Evolutionary conservation across 1,139 yeast species (phyloP).

Genomic region (Geotrichum reessii): DNA sequence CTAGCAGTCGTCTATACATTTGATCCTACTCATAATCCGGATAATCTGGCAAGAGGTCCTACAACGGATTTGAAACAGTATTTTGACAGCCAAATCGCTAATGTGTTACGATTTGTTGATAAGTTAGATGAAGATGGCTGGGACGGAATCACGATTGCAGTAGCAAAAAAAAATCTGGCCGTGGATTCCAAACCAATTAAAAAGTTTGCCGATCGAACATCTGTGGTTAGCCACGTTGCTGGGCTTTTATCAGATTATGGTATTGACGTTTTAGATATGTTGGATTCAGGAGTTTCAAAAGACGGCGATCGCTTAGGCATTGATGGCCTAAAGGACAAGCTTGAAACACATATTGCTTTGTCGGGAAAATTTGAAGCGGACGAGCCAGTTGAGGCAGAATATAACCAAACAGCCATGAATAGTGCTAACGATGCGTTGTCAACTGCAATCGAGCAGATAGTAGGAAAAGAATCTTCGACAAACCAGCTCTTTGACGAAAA

Average conservation of each 20-base stretch:
- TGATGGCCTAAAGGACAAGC: slow-evolving; percentile 28
- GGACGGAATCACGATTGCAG: slow-evolving; percentile 30
- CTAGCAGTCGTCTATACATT: slow-evolving; percentile 17
- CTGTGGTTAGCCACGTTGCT: slow-evolving; percentile 19
- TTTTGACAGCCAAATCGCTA: slow-evolving; percentile 15
- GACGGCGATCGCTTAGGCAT: slow-evolving; percentile 23
- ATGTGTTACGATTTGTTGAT: slow-evolving; percentile 23
- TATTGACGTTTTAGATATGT: slow-evolving; percentile 28
- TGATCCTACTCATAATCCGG: slow-evolving; percentile 6
- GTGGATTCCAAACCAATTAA: slow-evolving; percentile 1
- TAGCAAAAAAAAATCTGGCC: slow-evolving; percentile 18
- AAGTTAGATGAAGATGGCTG: slow-evolving; percentile 27
- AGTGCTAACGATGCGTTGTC: slow-evolving; percentile 15
- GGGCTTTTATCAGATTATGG: slow-evolving; percentile 28
- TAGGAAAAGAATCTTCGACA: slow-evolving; percentile 6
- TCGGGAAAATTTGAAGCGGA: slow-evolving; percentile 18
- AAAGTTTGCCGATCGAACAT: slow-evolving; percentile 10
- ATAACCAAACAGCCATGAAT: slow-evolving; percentile 6
- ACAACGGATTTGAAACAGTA: slow-evolving; percentile 1
- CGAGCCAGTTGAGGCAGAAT: slow-evolving; percentile 16
- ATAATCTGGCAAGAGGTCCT: neutral
- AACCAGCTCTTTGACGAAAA: slow-evolving; percentile 4
- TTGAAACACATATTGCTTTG: slow-evolving; percentile 25
- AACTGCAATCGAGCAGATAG: slow-evolving; percentile 12
- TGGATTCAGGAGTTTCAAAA: slow-evolving; percentile 13